Evolutionary conservation across 192 early-diverging fungal genomes (phyloP), one percentile per base, ranked within the genome.

Genomic region (Mortierella hygrophila): DNA sequence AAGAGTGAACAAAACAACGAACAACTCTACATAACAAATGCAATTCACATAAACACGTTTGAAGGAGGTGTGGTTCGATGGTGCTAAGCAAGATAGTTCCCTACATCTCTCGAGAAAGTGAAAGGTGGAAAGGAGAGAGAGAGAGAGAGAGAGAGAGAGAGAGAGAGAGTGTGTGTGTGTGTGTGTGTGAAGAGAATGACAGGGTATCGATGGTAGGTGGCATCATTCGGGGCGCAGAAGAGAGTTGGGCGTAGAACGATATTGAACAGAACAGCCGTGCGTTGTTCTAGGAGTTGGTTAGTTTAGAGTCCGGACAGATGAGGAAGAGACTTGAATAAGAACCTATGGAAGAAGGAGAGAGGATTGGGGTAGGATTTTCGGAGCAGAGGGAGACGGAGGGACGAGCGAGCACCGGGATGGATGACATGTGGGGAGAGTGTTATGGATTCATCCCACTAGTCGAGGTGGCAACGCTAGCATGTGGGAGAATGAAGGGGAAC

Each of bases 381-480:
- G 60, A 65, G 29, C 11, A 65, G 26, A 65, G 57, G n/a, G 57
- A 26, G 55, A 2, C 8, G 55, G n/a, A n/a, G n/a, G 9, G 55
- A 60, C 7, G 55, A 23, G 8, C 52, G 52, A 26, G n/a, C 55
- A 60, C n/a, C 29, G 35, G 60, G 44, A 46, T 46, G 44, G 60
- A 65, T 65, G 60, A 65, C 60, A 65, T 65, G 60, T 65, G 60
- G 60, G 29, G 60, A 32, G 29, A 65, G 26, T 8, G 60, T 13
- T 65, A 29, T 65, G 29, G 29, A 23, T 65, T 32, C 26, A 26
- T 15, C 23, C 60, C 11, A 11, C 29, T 65, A 8, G 9, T 65
- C 26, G 32, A 65, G 60, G 60, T 65, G 60, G 60, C 60, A 65
- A 29, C 60, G 29, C 60, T 65, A 65, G 60, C 60, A 65, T 65